Percentiles rank a stretch among this genome's conserved stretches.
These are phyloP conservation scores for Diaporthe nobilis DNA, from an alignment of 2,329 filamentous ascomycete genomes.

Conservation along the genomic window DNA sequence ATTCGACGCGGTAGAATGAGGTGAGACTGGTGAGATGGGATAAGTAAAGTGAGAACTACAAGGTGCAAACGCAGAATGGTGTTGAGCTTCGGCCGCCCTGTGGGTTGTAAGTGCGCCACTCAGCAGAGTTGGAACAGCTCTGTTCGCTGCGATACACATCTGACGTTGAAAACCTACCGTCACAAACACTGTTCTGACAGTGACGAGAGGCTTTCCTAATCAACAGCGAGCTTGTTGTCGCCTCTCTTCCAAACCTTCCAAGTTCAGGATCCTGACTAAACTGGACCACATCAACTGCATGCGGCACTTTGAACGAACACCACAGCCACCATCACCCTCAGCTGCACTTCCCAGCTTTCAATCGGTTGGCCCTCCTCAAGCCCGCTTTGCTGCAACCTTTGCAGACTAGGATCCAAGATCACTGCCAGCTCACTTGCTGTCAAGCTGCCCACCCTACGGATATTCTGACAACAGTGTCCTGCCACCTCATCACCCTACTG, in stretches of 20 bases:
- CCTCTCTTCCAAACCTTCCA: neutral
- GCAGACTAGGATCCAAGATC: neutral
- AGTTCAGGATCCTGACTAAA: neutral
- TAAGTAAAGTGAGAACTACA: neutral
- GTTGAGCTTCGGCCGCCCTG: constrained; percentile 15
- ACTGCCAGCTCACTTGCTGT: neutral
- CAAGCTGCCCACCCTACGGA: neutral
- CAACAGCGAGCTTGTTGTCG: neutral
- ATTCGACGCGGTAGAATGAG: neutral
- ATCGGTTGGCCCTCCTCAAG: neutral
- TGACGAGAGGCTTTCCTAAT: too few relatives aligned
- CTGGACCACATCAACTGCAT: neutral
- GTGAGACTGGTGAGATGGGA: constrained; percentile 4
- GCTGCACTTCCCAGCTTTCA: neutral
- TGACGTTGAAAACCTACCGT: neutral
- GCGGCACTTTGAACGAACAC: neutral
- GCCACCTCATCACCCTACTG: neutral
- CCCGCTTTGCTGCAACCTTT: neutral
- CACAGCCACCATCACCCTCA: neutral
- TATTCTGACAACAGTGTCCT: neutral
- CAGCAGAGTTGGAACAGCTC: neutral
- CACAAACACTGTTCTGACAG: neutral
- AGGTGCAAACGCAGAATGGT: neutral
- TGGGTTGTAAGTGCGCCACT: constrained; percentile 1
- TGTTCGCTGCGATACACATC: neutral